Evolutionary conservation across 495 filamentous ascomycete genomes (phyloP).

Genomic region (Penicillium verhagenii): DNA sequence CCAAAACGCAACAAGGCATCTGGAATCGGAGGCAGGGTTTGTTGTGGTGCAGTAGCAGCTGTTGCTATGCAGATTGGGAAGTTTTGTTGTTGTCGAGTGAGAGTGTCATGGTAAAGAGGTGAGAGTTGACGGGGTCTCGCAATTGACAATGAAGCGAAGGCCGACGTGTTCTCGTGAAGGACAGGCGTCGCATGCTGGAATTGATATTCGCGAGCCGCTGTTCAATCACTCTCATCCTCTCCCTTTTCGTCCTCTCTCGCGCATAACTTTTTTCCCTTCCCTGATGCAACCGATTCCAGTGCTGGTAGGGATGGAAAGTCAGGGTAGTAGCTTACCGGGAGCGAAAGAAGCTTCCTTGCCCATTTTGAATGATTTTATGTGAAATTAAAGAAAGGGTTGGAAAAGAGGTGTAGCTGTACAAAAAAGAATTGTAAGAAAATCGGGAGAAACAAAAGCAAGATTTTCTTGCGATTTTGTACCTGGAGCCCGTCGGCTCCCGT

Average conservation of each 20-base stretch:
- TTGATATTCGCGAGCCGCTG: background rate
- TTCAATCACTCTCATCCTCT: background rate
- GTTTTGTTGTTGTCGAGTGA: background rate
- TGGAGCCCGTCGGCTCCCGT: constrained; percentile 39
- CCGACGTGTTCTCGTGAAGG: background rate
- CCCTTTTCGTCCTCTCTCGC: background rate
- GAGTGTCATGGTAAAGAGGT: background rate
- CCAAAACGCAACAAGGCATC: background rate
- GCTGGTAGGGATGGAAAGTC: constrained; percentile 11
- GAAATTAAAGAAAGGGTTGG: constrained; percentile 16
- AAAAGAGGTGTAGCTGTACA: constrained; percentile 36
- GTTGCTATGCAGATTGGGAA: background rate
- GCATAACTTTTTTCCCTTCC: background rate
- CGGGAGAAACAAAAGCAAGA: constrained; percentile 32
- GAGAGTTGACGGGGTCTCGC: background rate
- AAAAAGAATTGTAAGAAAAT: constrained; percentile 17
- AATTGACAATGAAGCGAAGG: background rate
- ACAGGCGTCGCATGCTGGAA: background rate
- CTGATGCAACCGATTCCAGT: background rate
- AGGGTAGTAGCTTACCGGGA: constrained; percentile 36
- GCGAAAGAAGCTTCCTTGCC: constrained; percentile 44
- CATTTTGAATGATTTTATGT: constrained; percentile 40
- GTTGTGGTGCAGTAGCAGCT: background rate
- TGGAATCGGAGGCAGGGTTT: background rate
- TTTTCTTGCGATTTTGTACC: constrained; percentile 40